Percentiles rank a stretch among this genome's conserved stretches.
Conservation (phyloP, 768 basidiomycete species). For the Amanita molliuscula region DNA sequence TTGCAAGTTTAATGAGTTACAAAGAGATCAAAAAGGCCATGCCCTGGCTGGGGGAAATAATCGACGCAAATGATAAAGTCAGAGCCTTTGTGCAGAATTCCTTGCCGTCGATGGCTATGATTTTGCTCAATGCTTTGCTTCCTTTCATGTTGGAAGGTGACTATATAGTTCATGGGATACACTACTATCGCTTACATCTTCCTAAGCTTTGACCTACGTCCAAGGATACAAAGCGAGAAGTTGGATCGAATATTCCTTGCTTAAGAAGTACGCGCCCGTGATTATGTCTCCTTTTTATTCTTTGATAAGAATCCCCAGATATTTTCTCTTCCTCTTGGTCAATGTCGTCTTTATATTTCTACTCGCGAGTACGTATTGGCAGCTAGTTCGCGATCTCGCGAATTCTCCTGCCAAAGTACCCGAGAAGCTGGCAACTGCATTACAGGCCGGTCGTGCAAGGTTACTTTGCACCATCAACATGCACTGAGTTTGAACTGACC, state of each 20-base stretch:
- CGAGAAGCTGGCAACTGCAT: constrained; percentile 78
- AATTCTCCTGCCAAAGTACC: constrained; percentile 92
- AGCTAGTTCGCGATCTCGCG: constrained; percentile 83
- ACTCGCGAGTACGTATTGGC: constrained; percentile 85
- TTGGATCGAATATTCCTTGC: constrained; percentile 85
- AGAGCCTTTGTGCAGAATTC: constrained; percentile 92
- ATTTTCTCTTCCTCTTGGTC: constrained; percentile 85
- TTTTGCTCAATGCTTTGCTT: constrained; percentile 77
- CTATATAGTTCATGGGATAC: not conserved
- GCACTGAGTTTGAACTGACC: constrained; percentile 4
- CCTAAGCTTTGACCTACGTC: constrained; percentile 63
- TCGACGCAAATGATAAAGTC: constrained; percentile 72
- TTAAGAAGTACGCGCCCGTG: constrained; percentile 63
- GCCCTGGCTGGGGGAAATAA: constrained; percentile 81
- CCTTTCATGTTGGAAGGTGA: constrained; percentile 86
- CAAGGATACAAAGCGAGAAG: constrained; percentile 87
- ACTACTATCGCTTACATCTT: constrained; percentile 3
- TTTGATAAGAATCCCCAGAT: constrained; percentile 38
- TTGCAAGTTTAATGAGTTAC: constrained; percentile 85
- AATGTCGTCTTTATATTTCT: constrained; percentile 95
- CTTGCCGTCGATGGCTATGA: constrained; percentile 84
- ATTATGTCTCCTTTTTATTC: not conserved
- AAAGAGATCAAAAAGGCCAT: constrained; percentile 84
- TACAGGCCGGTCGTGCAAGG: constrained; percentile 72
- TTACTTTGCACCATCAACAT: constrained; percentile 15